Conservation (phyloP, 2,329 filamentous ascomycete genomes). For the Hypoxylon rubiginosum region DNA sequence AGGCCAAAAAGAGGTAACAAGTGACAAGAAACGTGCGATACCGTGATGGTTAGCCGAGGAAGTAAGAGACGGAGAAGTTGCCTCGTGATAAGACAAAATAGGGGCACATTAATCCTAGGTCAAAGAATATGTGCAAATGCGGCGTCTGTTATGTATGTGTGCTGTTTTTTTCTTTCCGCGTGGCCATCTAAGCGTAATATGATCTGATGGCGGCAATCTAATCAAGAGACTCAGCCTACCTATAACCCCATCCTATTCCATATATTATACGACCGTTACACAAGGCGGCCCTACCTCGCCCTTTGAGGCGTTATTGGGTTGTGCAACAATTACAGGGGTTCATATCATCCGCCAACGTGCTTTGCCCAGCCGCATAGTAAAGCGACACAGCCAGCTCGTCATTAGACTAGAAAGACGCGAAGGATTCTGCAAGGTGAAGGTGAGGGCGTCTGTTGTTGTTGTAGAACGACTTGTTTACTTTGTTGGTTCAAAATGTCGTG, state of each 20-base stretch:
- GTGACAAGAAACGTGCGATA: background rate
- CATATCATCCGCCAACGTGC: slow-evolving; percentile 24
- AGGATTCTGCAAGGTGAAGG: slow-evolving; percentile 19
- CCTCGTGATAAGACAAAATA: slow-evolving; percentile 5
- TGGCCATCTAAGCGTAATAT: slow-evolving; percentile 31
- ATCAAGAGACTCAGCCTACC: slow-evolving; percentile 16
- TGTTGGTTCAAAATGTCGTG: slow-evolving; percentile 19
- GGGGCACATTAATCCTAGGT: background rate
- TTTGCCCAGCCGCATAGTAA: slow-evolving; percentile 17
- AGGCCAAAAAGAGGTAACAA: background rate
- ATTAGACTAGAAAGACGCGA: slow-evolving; percentile 12
- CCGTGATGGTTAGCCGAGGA: slow-evolving; percentile 9
- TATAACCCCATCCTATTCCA: slow-evolving; percentile 1
- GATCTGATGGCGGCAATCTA: slow-evolving; percentile 31
- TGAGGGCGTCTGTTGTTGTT: background rate
- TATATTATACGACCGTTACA: slow-evolving; percentile 24
- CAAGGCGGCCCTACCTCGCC: slow-evolving; percentile 23
- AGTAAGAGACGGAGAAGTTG: background rate
- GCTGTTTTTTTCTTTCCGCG: slow-evolving; percentile 7
- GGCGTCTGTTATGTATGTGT: slow-evolving; percentile 9
- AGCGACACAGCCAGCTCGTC: slow-evolving; percentile 24
- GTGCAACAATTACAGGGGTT: slow-evolving; percentile 21
- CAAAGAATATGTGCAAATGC: slow-evolving; percentile 1
- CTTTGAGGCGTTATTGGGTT: slow-evolving; percentile 23
- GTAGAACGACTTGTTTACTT: slow-evolving; percentile 16